Evolutionary conservation across 176 grass and related monocot species (phyloP), one percentile per base, ranked within the genome.

Genomic region (Aechmea fasciata): DNA sequence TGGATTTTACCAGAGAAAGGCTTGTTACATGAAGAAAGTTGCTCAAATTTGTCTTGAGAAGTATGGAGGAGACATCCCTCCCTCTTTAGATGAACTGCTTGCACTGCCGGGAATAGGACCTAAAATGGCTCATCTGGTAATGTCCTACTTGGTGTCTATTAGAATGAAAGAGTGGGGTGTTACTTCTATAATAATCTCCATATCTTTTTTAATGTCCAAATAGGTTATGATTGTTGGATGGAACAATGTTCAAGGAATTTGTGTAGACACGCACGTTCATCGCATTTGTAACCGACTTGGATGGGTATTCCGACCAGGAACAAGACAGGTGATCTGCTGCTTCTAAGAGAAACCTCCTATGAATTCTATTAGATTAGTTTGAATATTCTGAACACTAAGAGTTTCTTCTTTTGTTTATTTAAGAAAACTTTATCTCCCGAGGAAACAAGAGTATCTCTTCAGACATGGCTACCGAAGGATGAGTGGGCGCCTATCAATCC

Each of bases 211-310:
- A 78, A 71, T 71, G 52, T 19, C 64, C 66, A 50, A 73, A 29
- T 64, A 96, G 92, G 85, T 96, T 47, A 96, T 96, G 92, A 91
- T 71, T 79, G 85, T 96, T 12, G 93, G 87, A 70, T 96, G 93
- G 93, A 92, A 92, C 67, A 86, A 96, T 81, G 87, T 90, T 71
- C 88, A 92, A 84, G 93, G 93, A 57, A 92, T 96, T 41, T 96
- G 93, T n/a, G 89, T 96, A 13, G 93, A 96, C 84, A 96, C 93
- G 62, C 93, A 96, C 73, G 93, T 96, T 47, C 93, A 96, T 90
- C 88, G 93, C 63, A 96, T 96, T 71, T 92, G 85, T 77, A 96
- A 96, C 59, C 93, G 93, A 7, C 86, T 96, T 49, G 86, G 89
- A 67, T 96, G 93, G 93, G 93, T 91, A 50, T 92, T 87, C 13